Conservation (phyloP, 2,329 filamentous ascomycete genomes). For the Bipolaris victoriae region DNA sequence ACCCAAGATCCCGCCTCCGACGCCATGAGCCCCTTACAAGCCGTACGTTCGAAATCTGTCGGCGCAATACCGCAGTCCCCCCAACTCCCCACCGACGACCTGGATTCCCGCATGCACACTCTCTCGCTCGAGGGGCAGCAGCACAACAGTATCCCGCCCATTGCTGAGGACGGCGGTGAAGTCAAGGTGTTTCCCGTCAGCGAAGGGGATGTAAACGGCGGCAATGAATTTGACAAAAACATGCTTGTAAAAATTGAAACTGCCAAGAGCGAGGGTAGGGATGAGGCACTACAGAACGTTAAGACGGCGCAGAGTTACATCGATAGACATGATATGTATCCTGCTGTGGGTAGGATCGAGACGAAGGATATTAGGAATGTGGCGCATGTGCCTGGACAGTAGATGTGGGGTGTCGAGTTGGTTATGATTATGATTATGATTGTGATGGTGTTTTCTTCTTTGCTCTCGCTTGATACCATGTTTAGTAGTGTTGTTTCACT, state of each 20-base stretch:
- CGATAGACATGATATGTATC: constrained; percentile 54
- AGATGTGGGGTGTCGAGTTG: background rate
- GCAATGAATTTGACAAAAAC: constrained; percentile 24
- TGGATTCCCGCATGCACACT: constrained; percentile 34
- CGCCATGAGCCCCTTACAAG: constrained; percentile 29
- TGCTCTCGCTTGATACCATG: background rate
- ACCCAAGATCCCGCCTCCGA: constrained; percentile 15
- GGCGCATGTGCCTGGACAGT: constrained; percentile 25
- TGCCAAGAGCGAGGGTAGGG: constrained; percentile 30
- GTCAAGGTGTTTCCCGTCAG: constrained; percentile 10
- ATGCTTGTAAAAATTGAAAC: constrained; percentile 38
- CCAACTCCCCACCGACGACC: constrained; percentile 24
- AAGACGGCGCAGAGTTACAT: constrained; percentile 47
- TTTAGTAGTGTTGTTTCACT: background rate
- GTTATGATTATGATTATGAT: background rate
- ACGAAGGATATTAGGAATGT: constrained; percentile 49
- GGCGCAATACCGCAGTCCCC: constrained; percentile 32
- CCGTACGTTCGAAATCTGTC: constrained; percentile 44
- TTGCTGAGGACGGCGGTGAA: constrained; percentile 19
- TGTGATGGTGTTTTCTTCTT: background rate
- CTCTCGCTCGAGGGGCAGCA: constrained; percentile 18
- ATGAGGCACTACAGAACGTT: constrained; percentile 29
- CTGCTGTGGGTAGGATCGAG: constrained; percentile 42
- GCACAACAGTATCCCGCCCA: constrained; percentile 9
- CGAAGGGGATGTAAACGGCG: constrained; percentile 1